phyloP scores from a whole-genome alignment of 805 yeast genomes.

The Candida corydali region DNA sequence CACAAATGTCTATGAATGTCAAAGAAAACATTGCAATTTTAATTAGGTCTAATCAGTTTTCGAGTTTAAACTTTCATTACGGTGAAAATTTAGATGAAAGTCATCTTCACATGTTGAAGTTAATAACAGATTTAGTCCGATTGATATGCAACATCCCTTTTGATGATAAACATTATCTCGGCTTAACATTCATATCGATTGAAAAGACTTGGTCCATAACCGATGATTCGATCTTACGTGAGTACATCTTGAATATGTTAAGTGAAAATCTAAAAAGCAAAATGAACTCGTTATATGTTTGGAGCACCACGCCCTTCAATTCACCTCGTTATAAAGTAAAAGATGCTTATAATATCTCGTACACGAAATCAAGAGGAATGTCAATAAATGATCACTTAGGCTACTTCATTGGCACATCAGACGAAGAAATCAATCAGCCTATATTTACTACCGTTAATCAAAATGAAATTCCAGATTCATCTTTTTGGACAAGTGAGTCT shows the following conservation, averaged over 20 bases:
- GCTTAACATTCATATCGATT: conserved; percentile 11
- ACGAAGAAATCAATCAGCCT: background rate
- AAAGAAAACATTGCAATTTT: conserved; percentile 12
- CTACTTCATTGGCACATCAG: conserved; percentile 1
- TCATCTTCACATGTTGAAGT: conserved; percentile 18
- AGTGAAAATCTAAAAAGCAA: background rate
- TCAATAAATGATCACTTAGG: conserved; percentile 1
- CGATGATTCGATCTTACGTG: conserved; percentile 22
- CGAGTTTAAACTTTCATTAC: conserved; percentile 17
- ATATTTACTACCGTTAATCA: background rate
- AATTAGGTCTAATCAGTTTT: conserved; percentile 9
- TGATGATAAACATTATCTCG: conserved; percentile 8
- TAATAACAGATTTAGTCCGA: conserved; percentile 15
- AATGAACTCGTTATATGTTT: conserved; percentile 10
- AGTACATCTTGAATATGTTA: conserved; percentile 10
- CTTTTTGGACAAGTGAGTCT: conserved; percentile 26
- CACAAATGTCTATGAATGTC: conserved; percentile 10
- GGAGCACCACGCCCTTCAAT: conserved; percentile 16
- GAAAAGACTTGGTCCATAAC: conserved; percentile 30
- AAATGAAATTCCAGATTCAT: background rate
- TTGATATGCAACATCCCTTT: conserved; percentile 1
- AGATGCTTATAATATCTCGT: conserved; percentile 9
- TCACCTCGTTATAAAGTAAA: conserved; percentile 18
- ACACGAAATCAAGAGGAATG: background rate
- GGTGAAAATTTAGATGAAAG: conserved; percentile 27